Percentiles rank a stretch among this genome's conserved stretches.
These are phyloP conservation scores for Lasiodiplodia hormozganensis DNA, from an alignment of 2,329 filamentous ascomycete genomes.

Conservation along the genomic window DNA sequence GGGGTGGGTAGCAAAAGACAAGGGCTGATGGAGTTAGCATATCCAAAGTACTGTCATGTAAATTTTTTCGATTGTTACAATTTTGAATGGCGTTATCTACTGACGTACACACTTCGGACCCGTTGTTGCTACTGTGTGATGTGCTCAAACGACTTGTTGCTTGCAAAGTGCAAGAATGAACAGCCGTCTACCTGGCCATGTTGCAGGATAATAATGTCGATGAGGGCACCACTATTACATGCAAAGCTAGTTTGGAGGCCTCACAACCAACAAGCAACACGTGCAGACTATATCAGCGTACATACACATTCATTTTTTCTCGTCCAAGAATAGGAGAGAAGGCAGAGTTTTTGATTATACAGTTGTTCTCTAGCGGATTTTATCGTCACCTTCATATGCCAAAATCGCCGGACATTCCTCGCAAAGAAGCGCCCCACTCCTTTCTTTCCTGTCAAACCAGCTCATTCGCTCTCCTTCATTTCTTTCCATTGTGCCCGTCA, in stretches of 20 bases:
- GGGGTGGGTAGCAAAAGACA: conserved; percentile 3
- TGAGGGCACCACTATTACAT: neutral
- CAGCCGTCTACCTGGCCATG: neutral
- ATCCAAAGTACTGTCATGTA: conserved; percentile 14
- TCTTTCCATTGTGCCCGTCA: neutral
- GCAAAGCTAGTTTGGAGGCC: neutral
- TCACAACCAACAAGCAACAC: neutral
- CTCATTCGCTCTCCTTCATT: neutral
- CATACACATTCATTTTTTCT: neutral
- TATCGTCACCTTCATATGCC: conserved; percentile 1
- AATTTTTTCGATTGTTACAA: conserved; percentile 19
- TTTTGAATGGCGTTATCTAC: neutral
- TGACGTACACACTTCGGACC: neutral
- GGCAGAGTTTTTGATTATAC: conserved; percentile 16
- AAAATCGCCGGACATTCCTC: neutral
- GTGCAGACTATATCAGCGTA: neutral
- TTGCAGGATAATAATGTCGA: neutral
- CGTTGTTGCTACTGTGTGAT: neutral
- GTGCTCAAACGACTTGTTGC: neutral
- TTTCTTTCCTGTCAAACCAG: neutral
- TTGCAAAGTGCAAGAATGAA: neutral
- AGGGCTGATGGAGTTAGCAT: conserved; percentile 3
- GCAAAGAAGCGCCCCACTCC: neutral
- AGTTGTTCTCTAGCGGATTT: conserved; percentile 9
- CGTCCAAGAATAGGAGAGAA: neutral